Evolutionary conservation across 192 early-diverging fungal species (phyloP), one percentile per base, ranked within the genome.

Genomic region (Dispira simplex): DNA sequence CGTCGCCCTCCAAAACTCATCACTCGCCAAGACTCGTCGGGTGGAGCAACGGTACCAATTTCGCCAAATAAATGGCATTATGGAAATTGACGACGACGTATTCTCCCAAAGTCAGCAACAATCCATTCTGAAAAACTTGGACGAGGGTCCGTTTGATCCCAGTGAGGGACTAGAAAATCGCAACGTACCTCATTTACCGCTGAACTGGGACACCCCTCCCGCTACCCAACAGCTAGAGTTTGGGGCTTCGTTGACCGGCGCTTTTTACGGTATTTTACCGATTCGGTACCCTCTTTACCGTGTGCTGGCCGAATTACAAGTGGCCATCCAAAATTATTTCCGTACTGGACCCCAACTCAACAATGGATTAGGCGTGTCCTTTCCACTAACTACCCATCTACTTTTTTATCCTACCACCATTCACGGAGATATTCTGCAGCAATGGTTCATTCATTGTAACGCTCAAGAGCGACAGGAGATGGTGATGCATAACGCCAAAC

Each of bases 401-500:
- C 63, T 56, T 45, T 10, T 48, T 44, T 57, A 18, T 63, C 46
- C 47, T 43, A 26, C 11, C 1, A 5, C 54, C 18, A 10, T 59
- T 45, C 45, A 46, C 13, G 59, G 54, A 2, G 45, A 65, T 63
- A 28, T 47, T n/a, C 63, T 64, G 5, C 46, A 23, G 45, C 48
- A 25, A 8, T 23, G 46, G 20, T 28, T 53, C 27, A 46, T 23
- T 18, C 21, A 49, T 28, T 23, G 46, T 5, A 27, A 49, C 13
- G 10, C 25, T 28, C 45, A 47, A 13, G 54, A 63, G 18, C 71
- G 74, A 67, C 68, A 71, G 23, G 47, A 63, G 3, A 46, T 28
- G 0, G 44, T 75, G 55, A 71, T 67, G 28, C 26, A 8, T 51
- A 20, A 51, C 48, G 3, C 48, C 48, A 1, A 51, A 23, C 48